These are phyloP conservation scores for Juglanconis sp. DNA, from an alignment of 2,329 filamentous ascomycete genomes.

Conservation along the genomic window DNA sequence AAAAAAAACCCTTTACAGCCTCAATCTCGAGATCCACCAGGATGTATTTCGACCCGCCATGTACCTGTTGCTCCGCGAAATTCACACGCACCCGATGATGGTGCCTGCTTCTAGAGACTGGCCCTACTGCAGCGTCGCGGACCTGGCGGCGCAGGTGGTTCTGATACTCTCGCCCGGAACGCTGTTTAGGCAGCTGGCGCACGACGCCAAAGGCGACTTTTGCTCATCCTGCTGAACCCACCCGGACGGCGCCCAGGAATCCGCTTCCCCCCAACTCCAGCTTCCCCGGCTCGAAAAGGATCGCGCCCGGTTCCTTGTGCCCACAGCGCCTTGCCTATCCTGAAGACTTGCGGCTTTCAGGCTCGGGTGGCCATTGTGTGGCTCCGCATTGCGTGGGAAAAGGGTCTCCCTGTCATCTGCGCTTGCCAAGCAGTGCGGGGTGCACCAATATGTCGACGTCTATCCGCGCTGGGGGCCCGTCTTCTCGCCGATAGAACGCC, in stretches of 20 bases:
- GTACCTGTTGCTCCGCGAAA: constrained; percentile 1
- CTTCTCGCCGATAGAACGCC: constrained; percentile 1
- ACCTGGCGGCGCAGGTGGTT: not conserved
- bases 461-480: not conserved
- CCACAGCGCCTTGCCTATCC: constrained; percentile 1
- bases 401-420: not conserved
- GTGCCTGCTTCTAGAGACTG: not conserved
- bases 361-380: not conserved
- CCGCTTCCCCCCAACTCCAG: not conserved
- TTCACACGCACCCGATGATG: not conserved
- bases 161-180: not conserved
- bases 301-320: not conserved
- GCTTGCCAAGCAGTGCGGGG: too few relatives aligned
- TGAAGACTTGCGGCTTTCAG: not conserved
- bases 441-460: not conserved
- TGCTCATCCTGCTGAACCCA: not conserved
- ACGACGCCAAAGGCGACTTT: constrained; percentile 2
- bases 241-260: not conserved
- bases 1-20: not conserved
- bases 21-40: constrained; percentile 1
- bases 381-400: not conserved
- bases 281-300: constrained; percentile 1
- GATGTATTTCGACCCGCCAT: not conserved
- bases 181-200: not conserved
- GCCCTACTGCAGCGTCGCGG: not conserved